Evolutionary conservation across 2,329 filamentous ascomycete genomes (phyloP), one percentile per base, ranked within the genome.

Genomic region (Aspergillus sp.): DNA sequence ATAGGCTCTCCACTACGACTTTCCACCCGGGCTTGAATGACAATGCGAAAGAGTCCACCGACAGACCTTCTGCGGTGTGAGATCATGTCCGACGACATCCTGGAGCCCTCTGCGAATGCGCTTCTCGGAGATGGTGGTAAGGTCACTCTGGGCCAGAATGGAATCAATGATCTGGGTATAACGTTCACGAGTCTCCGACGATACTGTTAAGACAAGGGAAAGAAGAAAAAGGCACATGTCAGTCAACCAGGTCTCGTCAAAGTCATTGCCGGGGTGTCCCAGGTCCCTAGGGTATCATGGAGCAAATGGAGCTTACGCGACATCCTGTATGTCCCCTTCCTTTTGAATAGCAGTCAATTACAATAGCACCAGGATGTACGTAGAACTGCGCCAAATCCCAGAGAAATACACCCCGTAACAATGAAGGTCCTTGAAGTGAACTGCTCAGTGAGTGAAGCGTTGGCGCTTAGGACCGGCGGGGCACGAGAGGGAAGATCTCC

Each of bases 81-180:
- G 74, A 64, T 84, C 80, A 69, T 80, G 72, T 57, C 77, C 74
- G 45, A 83, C 74, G 50, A 68, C 69, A 57, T 78, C 78, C 60
- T 83, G 79, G 36, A 84, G 69, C 29, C 77, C 78, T 63, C 79
- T 81, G 53, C 80, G 77, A 63, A 84, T 82, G 56, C 74, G 73
- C 68, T 84, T 84, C 49, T 79, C 79, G 33, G 81, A 82, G 53
- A 84, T 77, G 45, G 78, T 82, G 52, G 79, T 78, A 29, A 84
- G 69, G 57, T 84, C 80, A 59, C 78, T 79, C 46, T 67, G 67
- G 40, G 73, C 73, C 43, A 84, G 71, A 55, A 84, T 83, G 30
- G 71, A 69, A 63, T 84, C 81, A 56, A 84, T 83, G 61, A 83
- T 80, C 56, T 67, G 67, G 40, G 74, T 70, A 62, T 81, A 81